Evolutionary conservation across 176 grass and related monocot species (phyloP).

Genomic region (Zizania latifolia): DNA sequence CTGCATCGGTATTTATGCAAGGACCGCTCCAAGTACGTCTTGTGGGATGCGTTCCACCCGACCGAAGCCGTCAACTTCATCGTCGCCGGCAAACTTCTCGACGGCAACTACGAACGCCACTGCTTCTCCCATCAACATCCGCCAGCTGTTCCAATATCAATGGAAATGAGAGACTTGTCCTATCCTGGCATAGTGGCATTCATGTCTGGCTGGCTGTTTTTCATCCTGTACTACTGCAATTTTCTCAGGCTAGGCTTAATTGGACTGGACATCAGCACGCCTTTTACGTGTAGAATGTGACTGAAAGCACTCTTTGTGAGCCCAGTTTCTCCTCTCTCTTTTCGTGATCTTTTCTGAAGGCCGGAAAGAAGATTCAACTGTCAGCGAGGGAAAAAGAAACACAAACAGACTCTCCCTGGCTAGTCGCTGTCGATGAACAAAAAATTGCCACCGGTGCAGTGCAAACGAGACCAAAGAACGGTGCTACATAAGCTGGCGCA

Average conservation of each 20-base stretch:
- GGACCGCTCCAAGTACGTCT: conserved; percentile 74
- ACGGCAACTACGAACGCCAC: conserved; percentile 35
- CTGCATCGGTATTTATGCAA: conserved; percentile 51
- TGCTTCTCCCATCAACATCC: conserved; percentile 57
- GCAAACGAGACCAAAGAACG: not conserved
- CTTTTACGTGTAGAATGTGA: conserved; percentile 1
- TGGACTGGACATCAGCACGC: not conserved
- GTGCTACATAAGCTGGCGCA: not conserved
- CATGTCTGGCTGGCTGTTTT: not conserved
- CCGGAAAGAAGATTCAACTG: too few relatives aligned
- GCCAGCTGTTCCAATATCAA: conserved; percentile 41
- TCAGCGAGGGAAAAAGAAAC: too few relatives aligned
- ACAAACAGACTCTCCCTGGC: too few relatives aligned
- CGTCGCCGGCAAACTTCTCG: conserved; percentile 56
- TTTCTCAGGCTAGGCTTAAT: not conserved
- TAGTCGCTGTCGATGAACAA: not conserved
- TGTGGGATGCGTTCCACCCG: conserved; percentile 96
- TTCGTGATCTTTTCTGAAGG: not conserved
- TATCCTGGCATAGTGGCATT: not conserved
- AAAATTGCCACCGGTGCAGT: not conserved
- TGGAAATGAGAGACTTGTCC: conserved; percentile 8
- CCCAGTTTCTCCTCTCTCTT: not conserved
- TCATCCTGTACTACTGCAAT: not conserved
- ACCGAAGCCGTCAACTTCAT: conserved; percentile 75
- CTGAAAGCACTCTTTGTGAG: not conserved